Evolutionary conservation across 192 early-diverging fungal species (phyloP).

Genomic region (Backusella westeae): DNA sequence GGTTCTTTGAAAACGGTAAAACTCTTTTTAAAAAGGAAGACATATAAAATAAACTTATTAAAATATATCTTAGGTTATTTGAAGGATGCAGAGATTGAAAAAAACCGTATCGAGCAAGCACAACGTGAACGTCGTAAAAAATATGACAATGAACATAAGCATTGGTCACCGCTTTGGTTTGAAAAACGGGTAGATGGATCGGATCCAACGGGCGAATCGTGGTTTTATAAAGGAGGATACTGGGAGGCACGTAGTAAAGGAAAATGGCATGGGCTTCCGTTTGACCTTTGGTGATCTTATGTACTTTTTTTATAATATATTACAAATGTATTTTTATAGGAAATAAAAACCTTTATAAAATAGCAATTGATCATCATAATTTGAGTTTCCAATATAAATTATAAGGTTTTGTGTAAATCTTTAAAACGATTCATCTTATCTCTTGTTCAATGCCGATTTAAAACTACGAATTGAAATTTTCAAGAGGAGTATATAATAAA

Average conservation of each 20-base stretch:
- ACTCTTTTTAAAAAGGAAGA: no score
- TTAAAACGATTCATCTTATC: background rate
- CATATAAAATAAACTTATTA: no score
- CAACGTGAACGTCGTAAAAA: background rate
- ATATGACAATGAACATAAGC: constrained; percentile 51
- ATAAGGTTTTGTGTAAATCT: no score
- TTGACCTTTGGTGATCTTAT: background rate
- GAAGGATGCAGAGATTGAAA: constrained; percentile 29
- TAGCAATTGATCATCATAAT: no score
- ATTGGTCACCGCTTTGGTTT: constrained; percentile 56
- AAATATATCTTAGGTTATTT: constrained; percentile 44
- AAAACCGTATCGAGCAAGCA: background rate
- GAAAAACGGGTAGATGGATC: constrained; percentile 48
- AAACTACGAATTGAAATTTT: background rate
- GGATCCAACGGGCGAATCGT: constrained; percentile 31
- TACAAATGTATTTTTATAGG: background rate
- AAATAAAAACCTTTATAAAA: no score
- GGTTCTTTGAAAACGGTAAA: constrained; percentile 3
- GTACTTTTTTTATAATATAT: background rate
- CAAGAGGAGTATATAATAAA: background rate
- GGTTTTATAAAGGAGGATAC: constrained; percentile 88
- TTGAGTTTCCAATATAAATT: no score
- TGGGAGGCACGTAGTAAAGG: constrained; percentile 61
- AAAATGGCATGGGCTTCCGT: constrained; percentile 14
- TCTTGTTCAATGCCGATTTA: background rate